Conservation (phyloP, 1,284 basidiomycete species). For the Rhodotorula sp. region DNA sequence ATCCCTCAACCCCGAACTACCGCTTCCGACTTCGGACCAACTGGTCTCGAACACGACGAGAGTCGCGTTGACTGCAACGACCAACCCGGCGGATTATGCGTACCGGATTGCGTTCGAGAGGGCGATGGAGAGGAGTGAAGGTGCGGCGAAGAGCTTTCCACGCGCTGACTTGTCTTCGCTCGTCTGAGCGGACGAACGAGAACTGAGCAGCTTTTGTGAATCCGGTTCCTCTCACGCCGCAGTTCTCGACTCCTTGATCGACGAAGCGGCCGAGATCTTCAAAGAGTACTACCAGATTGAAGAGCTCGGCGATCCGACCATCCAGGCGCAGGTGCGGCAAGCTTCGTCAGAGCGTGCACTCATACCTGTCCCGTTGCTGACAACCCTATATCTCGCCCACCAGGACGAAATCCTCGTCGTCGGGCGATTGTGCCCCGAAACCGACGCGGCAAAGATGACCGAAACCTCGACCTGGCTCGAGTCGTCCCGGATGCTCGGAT, state of each 20-base stretch:
- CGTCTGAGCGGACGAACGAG: no score
- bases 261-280: conserved; percentile 73
- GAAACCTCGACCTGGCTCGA: conserved; percentile 75
- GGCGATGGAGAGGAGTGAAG: conserved; percentile 73
- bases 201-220: no score
- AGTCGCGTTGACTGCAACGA: conserved; percentile 30
- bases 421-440: conserved; percentile 75
- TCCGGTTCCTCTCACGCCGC: not conserved
- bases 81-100: conserved; percentile 38
- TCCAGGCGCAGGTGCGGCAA: conserved; percentile 63
- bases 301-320: conserved; percentile 69
- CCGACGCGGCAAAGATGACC: conserved; percentile 63
- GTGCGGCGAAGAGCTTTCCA: conserved; percentile 51
- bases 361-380: no score
- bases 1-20: conserved; percentile 42
- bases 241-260: conserved; percentile 81
- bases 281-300: conserved; percentile 66
- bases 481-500: conserved; percentile 66
- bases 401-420: conserved; percentile 74
- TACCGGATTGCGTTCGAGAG: conserved; percentile 93
- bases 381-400: not conserved
- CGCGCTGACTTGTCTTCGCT: no score
- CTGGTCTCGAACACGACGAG: conserved; percentile 13
- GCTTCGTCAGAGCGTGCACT: not conserved
- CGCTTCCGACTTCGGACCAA: conserved; percentile 24